Percentiles rank a stretch among this genome's conserved stretches.
Conservation (phyloP, 169 alveolate genomes). For the Perkinsus chesapeaki region DNA sequence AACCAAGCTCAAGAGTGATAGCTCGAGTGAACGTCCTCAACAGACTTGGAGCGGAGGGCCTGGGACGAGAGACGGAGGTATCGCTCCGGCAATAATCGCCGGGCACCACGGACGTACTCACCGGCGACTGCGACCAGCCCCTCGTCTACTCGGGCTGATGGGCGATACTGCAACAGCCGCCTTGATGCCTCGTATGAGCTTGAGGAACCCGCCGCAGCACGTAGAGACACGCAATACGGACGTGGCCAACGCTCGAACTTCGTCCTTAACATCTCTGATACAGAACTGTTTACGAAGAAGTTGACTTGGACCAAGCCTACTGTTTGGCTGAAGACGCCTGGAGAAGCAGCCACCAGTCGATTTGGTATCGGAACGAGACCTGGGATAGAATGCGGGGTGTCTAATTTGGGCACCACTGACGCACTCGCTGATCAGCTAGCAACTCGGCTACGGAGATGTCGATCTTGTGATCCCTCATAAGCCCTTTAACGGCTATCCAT, state of each 20-base stretch:
- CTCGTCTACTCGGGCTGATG: not conserved
- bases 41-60: not conserved
- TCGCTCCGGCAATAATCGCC: not conserved
- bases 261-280: not conserved
- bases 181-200: not conserved
- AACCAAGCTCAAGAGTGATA: not conserved
- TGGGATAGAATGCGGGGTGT: not conserved
- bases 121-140: not conserved
- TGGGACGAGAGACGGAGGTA: too few species aligned
- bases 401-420: not conserved
- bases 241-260: not conserved
- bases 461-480: not conserved
- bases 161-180: not conserved
- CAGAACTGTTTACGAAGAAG: not conserved
- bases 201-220: not conserved
- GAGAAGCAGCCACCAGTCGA: not conserved
- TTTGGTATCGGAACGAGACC: not conserved
- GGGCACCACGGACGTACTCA: not conserved
- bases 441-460: not conserved
- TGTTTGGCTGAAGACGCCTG: not conserved
- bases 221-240: not conserved
- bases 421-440: not conserved
- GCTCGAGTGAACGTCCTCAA: not conserved
- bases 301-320: not conserved
- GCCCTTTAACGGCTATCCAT: not conserved